These are phyloP conservation scores for Passiflora organensis DNA, from an alignment of 345 rosid genomes.

Conservation along the genomic window DNA sequence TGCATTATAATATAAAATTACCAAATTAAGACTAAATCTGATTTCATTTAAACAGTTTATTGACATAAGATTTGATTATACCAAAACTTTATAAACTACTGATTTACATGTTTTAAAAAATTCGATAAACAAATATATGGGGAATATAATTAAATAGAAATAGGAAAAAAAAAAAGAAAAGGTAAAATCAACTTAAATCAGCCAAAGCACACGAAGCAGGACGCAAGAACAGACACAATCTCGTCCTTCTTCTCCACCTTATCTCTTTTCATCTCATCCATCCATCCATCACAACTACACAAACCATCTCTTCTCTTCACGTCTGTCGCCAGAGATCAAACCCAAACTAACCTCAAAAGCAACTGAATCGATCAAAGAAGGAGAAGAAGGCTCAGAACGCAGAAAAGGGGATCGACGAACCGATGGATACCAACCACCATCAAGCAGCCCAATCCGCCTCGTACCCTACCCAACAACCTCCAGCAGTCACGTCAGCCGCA, in stretches of 20 bases:
- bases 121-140: too few relatives aligned
- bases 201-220: constrained; percentile 7
- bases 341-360: constrained; percentile 6
- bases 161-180: neutral
- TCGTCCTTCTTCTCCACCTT: neutral
- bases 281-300: neutral
- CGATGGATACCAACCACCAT: constrained; percentile 20
- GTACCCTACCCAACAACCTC: constrained; percentile 47
- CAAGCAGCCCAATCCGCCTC: constrained; percentile 48
- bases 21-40: too few relatives aligned
- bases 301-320: neutral
- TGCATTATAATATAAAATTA: too few relatives aligned
- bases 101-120: too few relatives aligned
- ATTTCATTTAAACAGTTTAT: too few relatives aligned
- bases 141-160: neutral
- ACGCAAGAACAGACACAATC: neutral
- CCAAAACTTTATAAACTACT: too few relatives aligned
- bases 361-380: neutral
- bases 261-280: constrained; percentile 15
- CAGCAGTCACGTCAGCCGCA: constrained; percentile 26
- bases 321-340: neutral
- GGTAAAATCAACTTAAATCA: neutral
- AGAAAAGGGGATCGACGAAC: neutral
- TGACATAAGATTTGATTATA: too few relatives aligned
- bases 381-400: neutral